Evolutionary conservation across 2,329 filamentous ascomycete species (phyloP), one percentile per base, ranked within the genome.

Genomic region (Epichloe gansuensis): DNA sequence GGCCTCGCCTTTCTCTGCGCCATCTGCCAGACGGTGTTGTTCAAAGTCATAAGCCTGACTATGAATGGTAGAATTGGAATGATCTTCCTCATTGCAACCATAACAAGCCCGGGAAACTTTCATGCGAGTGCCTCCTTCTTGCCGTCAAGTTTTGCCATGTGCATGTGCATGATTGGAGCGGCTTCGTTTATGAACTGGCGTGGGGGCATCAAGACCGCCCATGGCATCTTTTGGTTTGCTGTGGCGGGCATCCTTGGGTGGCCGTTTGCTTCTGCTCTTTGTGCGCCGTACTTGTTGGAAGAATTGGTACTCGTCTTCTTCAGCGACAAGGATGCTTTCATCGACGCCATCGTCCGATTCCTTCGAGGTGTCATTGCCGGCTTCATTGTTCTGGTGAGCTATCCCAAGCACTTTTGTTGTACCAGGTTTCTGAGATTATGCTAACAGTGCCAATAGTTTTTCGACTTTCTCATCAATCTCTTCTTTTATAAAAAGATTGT

Each of bases 81-180:
- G 4, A 81, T 95, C 63, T 96, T 94, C 67, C 70, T 95, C 54
- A 73, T 91, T 55, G 81, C 85, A 43, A 82, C 85, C 54, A 71
- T 88, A 48, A 82, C 84, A 53, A 94, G 86, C 55, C 87, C 93
- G 0, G 93, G 93, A 43, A 94, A 95, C 76, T 97, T 95, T 64
- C 89, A 96, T 67, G 85, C 93, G 4, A 89, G 88, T 53, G 78
- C 86, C 1, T 82, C 91, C 5, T 96, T 87, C 63, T 74, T 98
- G 5, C 93, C 93, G 0, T 95, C 90, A 8, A 95, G 86, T 66
- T 98, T 98, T 63, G 86, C 93, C 63, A 98, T 98, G 93, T 96
- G 94, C 66, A 87, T 83, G 54, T 83, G 81, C 13, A 93, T 93
- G 76, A 73, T 97, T 7, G 93, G 90, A 11, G 80, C 89, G 51